These are phyloP conservation scores for Globisporangium orthogonon DNA, from an alignment of 352 stramenopile species.

Conservation along the genomic window DNA sequence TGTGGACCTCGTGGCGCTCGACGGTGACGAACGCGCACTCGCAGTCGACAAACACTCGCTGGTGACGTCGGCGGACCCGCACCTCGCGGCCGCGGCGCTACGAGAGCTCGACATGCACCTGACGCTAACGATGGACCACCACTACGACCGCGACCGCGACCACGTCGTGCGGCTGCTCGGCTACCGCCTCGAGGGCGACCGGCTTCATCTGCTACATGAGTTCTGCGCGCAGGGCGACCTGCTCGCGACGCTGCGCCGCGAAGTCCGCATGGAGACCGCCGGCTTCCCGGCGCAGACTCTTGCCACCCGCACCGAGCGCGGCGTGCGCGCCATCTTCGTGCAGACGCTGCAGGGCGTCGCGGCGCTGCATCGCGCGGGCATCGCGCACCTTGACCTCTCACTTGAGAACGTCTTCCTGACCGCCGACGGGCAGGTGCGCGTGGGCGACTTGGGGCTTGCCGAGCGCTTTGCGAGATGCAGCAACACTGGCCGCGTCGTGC, in stretches of 20 bases:
- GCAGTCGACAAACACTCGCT: conserved; percentile 62
- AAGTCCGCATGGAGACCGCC: conserved; percentile 37
- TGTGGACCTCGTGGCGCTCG: conserved; percentile 51
- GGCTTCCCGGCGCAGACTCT: conserved; percentile 20
- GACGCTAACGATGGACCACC: conserved; percentile 26
- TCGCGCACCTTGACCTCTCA: conserved; percentile 92
- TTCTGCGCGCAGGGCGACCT: conserved; percentile 61
- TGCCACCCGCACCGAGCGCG: conserved; percentile 26
- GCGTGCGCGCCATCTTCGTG: conserved; percentile 32
- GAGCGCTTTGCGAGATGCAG: conserved; percentile 21
- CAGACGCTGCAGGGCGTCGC: conserved; percentile 85
- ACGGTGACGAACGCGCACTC: conserved; percentile 7
- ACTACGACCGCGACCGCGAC: conserved; percentile 1
- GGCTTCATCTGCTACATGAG: conserved; percentile 60
- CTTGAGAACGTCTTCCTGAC: conserved; percentile 93
- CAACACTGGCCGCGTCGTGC: conserved; percentile 21
- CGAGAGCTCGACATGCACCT: conserved; percentile 65
- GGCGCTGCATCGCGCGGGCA: conserved; percentile 77
- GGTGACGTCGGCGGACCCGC: conserved; percentile 22
- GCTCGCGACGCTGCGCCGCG: conserved; percentile 40
- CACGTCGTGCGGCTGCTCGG: conserved; percentile 47
- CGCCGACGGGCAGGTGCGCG: conserved; percentile 55
- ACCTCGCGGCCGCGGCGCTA: conserved; percentile 29
- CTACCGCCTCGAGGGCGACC: conserved; percentile 41
- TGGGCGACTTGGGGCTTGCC: conserved; percentile 91